Evolutionary conservation across 345 rosid genomes (phyloP), one percentile per base, ranked within the genome.

Genomic region (Angophora floribunda): DNA sequence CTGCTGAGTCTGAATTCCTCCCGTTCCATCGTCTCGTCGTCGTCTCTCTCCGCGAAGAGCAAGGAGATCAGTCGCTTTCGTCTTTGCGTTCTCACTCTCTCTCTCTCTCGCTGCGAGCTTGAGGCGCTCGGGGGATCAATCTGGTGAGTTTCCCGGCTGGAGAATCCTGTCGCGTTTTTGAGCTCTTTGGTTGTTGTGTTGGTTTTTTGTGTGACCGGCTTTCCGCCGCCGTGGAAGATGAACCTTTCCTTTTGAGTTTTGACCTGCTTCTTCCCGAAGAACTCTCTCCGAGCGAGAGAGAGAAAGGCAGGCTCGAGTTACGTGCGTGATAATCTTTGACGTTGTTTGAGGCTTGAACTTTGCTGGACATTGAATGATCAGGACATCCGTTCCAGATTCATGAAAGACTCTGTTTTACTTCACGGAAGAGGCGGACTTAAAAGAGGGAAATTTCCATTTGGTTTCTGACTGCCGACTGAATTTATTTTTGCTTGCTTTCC

Each of bases 91-190:
- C 26, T 55, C 61, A n/a, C n/a, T n/a, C n/a, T 55, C 1, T 51
- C 15, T 55, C 12, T 55, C 28, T 78, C 28, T 28, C 57, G 79
- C 24, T n/a, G n/a, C 59, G 80, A 90, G 88, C 88, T n/a, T 21
- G 79, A 44, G 70, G 22, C 59, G 51, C 17, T 36, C 41, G 41
- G 15, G 44, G 50, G 17, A 51, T 36, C 75, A 6, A 36, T 87
- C 88, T 87, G 88, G 88, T 87, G 88, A 87, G 88, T 87, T 87
- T 85, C 49, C 65, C 51, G 75, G 80, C 17, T 11, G 88, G 50
- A 85, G 55, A 36, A 36, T 36, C 59, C 70, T 36, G 17, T 70
- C 50, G 88, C 45, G 51, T 61, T 87, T 87, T 87, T 22, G 78
- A 67, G 88, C 85, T 75, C 21, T 52, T 52, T 75, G 57, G 84